phyloP scores from a whole-genome alignment of 2,329 filamentous ascomycete species.

The Cladosporium sp. region DNA sequence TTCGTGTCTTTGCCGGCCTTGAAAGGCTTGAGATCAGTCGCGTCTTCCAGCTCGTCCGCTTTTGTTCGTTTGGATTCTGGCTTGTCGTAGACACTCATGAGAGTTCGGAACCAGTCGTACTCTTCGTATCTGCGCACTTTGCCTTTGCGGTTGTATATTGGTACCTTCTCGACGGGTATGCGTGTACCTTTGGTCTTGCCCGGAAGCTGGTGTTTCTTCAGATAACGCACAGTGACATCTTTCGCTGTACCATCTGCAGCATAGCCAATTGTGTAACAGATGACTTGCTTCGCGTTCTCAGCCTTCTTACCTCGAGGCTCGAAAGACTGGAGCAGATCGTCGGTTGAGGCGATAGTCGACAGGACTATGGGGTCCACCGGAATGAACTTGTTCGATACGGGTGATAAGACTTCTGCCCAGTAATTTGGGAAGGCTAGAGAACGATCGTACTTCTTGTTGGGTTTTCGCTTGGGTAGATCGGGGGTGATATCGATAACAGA shows the following conservation, averaged over 20 bases:
- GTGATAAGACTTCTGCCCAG: slow-evolving; percentile 88
- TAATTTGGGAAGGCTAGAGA: slow-evolving; percentile 85
- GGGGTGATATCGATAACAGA: slow-evolving; percentile 60
- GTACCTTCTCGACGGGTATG: slow-evolving; percentile 75
- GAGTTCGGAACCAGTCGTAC: slow-evolving; percentile 84
- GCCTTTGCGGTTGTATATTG: slow-evolving; percentile 73
- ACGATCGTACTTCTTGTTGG: slow-evolving; percentile 61
- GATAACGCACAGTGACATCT: slow-evolving; percentile 88
- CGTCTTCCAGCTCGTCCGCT: slow-evolving; percentile 76
- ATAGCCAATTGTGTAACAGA: slow-evolving; percentile 84
- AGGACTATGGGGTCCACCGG: slow-evolving; percentile 74
- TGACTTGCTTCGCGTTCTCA: slow-evolving; percentile 82
- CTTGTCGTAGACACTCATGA: slow-evolving; percentile 71
- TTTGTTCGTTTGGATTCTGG: slow-evolving; percentile 59
- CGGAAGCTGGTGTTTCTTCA: slow-evolving; percentile 77
- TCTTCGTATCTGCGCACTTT: slow-evolving; percentile 75
- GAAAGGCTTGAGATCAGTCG: slow-evolving; percentile 71
- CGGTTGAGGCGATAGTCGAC: slow-evolving; percentile 68
- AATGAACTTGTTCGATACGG: slow-evolving; percentile 74
- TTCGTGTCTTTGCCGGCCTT: slow-evolving; percentile 61
- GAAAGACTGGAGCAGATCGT: slow-evolving; percentile 71
- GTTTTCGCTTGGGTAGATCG: slow-evolving; percentile 42
- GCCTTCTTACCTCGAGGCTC: slow-evolving; percentile 82
- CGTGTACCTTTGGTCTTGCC: slow-evolving; percentile 87
- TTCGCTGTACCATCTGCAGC: slow-evolving; percentile 85